These are phyloP conservation scores for Cajanus cajan DNA, from an alignment of 306 rosid genomes.

Conservation along the genomic window DNA sequence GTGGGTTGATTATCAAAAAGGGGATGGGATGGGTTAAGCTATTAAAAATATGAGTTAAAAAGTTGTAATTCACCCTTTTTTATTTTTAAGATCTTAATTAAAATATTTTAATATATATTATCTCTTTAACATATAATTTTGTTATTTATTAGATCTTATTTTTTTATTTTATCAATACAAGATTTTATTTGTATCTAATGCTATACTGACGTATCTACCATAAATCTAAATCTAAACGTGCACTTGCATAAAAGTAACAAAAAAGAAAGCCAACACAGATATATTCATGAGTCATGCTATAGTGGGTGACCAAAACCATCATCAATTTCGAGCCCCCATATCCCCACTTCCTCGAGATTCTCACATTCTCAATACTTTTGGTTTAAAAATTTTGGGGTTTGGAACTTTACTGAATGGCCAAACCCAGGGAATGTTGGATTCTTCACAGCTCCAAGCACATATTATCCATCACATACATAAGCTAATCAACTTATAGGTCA, in stretches of 20 bases:
- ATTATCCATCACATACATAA: constrained; percentile 35
- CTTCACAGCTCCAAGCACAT: constrained; percentile 44
- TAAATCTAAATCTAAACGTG: not conserved
- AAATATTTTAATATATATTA: too few species aligned
- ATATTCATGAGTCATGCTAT: constrained; percentile 36
- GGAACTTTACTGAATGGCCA: constrained; percentile 67
- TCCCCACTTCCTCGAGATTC: constrained; percentile 62
- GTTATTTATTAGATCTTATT: too few species aligned
- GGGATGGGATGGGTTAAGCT: too few species aligned
- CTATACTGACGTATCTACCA: too few species aligned
- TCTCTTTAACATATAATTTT: too few species aligned
- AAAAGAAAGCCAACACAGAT: constrained; percentile 21
- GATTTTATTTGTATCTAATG: too few species aligned
- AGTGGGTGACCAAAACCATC: constrained; percentile 81
- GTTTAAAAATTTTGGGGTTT: constrained; percentile 26
- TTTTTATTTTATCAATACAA: too few species aligned
- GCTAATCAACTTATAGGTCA: constrained; percentile 26
- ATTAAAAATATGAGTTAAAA: too few species aligned
- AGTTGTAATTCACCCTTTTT: too few species aligned
- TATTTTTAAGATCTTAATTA: too few species aligned
- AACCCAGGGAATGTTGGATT: constrained; percentile 83
- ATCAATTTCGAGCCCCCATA: constrained; percentile 48
- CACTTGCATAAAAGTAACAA: not conserved
- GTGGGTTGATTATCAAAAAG: too few species aligned
- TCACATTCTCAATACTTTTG: constrained; percentile 61